phyloP scores from a whole-genome alignment of 1,284 basidiomycete species.

The Schizophyllum commune region DNA sequence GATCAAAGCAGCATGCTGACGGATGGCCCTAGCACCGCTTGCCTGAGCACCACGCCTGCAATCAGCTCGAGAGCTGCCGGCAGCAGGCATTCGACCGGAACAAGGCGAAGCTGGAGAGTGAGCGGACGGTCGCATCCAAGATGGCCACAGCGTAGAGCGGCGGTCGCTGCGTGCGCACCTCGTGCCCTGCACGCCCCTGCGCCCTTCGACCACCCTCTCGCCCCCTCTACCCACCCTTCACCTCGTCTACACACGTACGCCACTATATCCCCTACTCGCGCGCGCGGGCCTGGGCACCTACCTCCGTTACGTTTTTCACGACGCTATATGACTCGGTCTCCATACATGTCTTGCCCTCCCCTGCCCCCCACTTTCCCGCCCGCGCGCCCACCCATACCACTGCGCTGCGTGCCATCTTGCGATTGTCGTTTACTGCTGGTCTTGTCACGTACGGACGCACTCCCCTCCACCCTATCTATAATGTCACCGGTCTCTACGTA shows the following conservation, averaged over 20 bases:
- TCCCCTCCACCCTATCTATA: neutral
- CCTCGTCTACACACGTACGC: neutral
- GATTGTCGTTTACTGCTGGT: neutral
- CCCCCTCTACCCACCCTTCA: neutral
- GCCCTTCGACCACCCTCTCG: neutral
- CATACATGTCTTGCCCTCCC: neutral
- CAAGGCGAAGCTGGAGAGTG: slow-evolving; percentile 78
- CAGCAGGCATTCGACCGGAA: slow-evolving; percentile 81
- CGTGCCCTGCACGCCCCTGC: neutral
- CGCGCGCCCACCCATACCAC: neutral
- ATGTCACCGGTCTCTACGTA: neutral
- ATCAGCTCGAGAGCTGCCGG: slow-evolving; percentile 71
- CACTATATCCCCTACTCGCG: neutral
- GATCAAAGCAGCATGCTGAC: slow-evolving; percentile 9
- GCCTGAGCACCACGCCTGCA: slow-evolving; percentile 76
- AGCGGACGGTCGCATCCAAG: slow-evolving; percentile 80
- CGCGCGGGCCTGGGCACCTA: neutral
- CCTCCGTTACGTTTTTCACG: neutral
- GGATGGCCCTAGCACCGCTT: slow-evolving; percentile 58
- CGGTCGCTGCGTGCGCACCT: slow-evolving; percentile 8
- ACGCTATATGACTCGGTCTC: neutral
- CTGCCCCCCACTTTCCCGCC: no score
- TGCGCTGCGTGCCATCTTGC: neutral
- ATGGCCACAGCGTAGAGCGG: slow-evolving; percentile 60
- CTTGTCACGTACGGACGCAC: neutral